Evolutionary conservation across 1,284 basidiomycete genomes (phyloP).

Genomic region (Hypsizygus ulmarius): DNA sequence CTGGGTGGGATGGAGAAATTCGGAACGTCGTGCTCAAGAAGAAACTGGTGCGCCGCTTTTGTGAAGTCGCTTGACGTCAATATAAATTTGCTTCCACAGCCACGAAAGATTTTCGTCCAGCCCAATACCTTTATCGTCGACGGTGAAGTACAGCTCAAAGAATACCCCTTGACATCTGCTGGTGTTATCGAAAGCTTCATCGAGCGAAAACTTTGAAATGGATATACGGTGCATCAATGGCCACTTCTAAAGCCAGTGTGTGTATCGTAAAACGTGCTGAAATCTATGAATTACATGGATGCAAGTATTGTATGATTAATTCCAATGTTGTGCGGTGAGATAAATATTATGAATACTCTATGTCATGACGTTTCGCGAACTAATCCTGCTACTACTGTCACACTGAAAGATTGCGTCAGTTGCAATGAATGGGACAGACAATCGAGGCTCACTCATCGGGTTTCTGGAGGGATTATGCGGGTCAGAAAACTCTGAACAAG

Average conservation of each 20-base stretch:
- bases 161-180: constrained; percentile 68
- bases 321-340: constrained; percentile 7
- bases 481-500: constrained; percentile 2
- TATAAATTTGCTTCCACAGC: constrained; percentile 40
- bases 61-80: background rate
- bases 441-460: constrained; percentile 39
- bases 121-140: constrained; percentile 70
- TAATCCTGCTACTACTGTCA: constrained; percentile 59
- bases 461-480: constrained; percentile 29
- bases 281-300: constrained; percentile 1
- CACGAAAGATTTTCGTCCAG: constrained; percentile 80
- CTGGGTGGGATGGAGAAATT: constrained; percentile 72
- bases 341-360: constrained; percentile 7
- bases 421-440: background rate
- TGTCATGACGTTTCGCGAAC: constrained; percentile 50
- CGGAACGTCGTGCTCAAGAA: constrained; percentile 75
- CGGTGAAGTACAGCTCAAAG: constrained; percentile 68
- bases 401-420: constrained; percentile 34
- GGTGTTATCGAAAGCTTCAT: constrained; percentile 81
- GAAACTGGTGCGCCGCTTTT: constrained; percentile 58
- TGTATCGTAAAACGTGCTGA: constrained; percentile 5
- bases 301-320: constrained; percentile 14
- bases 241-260: constrained; percentile 2
- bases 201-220: constrained; percentile 56
- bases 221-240: background rate